phyloP scores from a whole-genome alignment of 2,329 filamentous ascomycete species.

The Alternaria sp. region DNA sequence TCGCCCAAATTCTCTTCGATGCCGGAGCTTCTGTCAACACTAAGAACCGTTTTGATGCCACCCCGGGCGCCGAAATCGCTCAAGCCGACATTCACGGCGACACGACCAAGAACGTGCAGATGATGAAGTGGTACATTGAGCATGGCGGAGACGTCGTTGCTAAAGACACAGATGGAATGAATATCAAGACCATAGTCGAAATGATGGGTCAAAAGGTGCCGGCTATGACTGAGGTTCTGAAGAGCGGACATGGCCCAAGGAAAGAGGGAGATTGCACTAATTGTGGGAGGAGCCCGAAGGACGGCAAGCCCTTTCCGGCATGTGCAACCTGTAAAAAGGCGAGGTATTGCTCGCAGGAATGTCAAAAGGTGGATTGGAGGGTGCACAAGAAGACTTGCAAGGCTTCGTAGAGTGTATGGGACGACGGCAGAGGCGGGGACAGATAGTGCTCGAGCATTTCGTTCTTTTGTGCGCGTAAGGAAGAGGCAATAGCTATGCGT shows the following conservation, averaged over 20 bases:
- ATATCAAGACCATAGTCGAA: constrained; percentile 20
- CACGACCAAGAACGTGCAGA: constrained; percentile 19
- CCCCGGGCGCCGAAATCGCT: constrained; percentile 22
- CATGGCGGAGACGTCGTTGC: constrained; percentile 29
- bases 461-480: not conserved
- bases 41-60: constrained; percentile 19
- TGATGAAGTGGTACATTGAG: constrained; percentile 28
- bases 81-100: constrained; percentile 23
- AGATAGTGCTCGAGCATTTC: not conserved
- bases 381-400: constrained; percentile 25
- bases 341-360: constrained; percentile 24
- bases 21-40: constrained; percentile 25
- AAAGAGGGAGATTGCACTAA: constrained; percentile 20
- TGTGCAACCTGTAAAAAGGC: constrained; percentile 24
- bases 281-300: constrained; percentile 19
- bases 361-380: constrained; percentile 29
- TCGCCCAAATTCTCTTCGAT: constrained; percentile 28
- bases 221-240: constrained; percentile 14
- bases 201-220: constrained; percentile 24
- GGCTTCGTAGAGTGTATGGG: not conserved
- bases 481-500: no score
- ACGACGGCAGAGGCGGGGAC: not conserved
- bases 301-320: constrained; percentile 1
- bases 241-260: constrained; percentile 14
- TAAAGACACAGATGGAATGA: constrained; percentile 30